Percentiles rank a stretch among this genome's conserved stretches.
phyloP scores from a whole-genome alignment of 257 asterid species.

The Sherardia arvensis region DNA sequence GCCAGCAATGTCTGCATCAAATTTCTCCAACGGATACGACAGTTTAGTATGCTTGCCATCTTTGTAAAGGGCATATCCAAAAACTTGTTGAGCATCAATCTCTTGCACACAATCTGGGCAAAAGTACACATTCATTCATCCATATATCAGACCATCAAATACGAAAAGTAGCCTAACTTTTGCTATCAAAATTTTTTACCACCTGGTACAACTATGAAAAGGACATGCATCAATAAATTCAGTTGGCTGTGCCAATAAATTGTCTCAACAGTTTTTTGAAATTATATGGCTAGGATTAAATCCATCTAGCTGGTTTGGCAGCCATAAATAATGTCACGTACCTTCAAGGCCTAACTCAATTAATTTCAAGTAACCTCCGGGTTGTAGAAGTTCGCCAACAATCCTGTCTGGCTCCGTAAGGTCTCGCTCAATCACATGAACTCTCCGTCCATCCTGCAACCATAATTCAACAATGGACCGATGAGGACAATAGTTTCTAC shows the following conservation, averaged over 20 bases:
- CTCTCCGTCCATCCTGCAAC: conserved; percentile 62
- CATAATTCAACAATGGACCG: not conserved
- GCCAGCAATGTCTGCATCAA: conserved; percentile 54
- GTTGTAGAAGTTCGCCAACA: conserved; percentile 78
- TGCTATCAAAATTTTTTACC: not conserved
- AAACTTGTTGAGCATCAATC: conserved; percentile 67
- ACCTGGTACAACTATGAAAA: not conserved
- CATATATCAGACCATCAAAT: not conserved
- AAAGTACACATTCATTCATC: not conserved
- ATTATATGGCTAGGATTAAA: not conserved
- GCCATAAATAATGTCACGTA: conserved; percentile 5
- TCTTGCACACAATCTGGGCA: conserved; percentile 51
- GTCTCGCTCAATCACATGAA: conserved; percentile 77
- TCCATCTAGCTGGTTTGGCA: not conserved
- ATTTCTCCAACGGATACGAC: conserved; percentile 69
- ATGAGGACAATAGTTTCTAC: not conserved
- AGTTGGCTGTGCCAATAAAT: not conserved
- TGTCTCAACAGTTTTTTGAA: not conserved
- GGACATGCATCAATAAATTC: not conserved
- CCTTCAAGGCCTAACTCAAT: conserved; percentile 81
- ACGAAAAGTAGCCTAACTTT: not conserved
- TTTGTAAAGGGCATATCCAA: conserved; percentile 67
- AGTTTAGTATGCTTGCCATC: conserved; percentile 49
- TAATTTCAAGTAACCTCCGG: conserved; percentile 70
- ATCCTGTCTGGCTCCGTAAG: conserved; percentile 72